These are phyloP conservation scores for Sugiyamaella boreocaroliniensis DNA, from an alignment of 805 yeast species.

Conservation along the genomic window DNA sequence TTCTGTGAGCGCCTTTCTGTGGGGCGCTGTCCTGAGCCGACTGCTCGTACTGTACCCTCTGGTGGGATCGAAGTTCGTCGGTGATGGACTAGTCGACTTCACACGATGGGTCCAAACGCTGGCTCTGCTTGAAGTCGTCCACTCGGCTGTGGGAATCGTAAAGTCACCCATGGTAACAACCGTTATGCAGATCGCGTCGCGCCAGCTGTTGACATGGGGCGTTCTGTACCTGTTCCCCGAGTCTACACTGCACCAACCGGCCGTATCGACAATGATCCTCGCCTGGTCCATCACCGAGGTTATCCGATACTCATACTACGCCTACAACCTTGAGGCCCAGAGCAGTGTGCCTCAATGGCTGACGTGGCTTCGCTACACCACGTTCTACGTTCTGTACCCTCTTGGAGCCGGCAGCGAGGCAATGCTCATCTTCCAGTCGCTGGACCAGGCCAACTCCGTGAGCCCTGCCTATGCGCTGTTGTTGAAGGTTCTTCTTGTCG, in stretches of 20 bases:
- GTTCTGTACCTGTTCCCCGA: conserved; percentile 69
- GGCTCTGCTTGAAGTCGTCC: conserved; percentile 75
- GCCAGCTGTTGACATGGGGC: conserved; percentile 78
- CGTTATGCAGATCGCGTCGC: conserved; percentile 76
- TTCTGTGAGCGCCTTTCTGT: conserved; percentile 45
- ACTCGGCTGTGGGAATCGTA: conserved; percentile 73
- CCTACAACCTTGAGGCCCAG: conserved; percentile 49
- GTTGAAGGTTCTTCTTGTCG: conserved; percentile 49
- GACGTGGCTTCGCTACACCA: conserved; percentile 71
- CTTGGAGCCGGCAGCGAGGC: conserved; percentile 87
- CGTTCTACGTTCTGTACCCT: conserved; percentile 81
- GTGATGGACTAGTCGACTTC: conserved; percentile 49
- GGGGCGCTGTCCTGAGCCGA: conserved; percentile 46
- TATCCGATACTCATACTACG: conserved; percentile 82
- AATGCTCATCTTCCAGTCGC: conserved; percentile 58
- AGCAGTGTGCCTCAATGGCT: conserved; percentile 52
- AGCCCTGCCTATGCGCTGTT: conserved; percentile 45
- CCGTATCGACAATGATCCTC: conserved; percentile 51
- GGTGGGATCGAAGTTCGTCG: conserved; percentile 61
- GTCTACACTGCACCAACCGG: conserved; percentile 47
- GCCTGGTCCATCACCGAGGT: conserved; percentile 97
- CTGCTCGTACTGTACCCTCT: conserved; percentile 36
- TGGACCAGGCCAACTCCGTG: conserved; percentile 53
- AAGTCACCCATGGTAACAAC: conserved; percentile 82
- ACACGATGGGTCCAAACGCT: conserved; percentile 66